These are phyloP conservation scores for Lupinus albus DNA, from an alignment of 306 rosid genomes.

Conservation along the genomic window DNA sequence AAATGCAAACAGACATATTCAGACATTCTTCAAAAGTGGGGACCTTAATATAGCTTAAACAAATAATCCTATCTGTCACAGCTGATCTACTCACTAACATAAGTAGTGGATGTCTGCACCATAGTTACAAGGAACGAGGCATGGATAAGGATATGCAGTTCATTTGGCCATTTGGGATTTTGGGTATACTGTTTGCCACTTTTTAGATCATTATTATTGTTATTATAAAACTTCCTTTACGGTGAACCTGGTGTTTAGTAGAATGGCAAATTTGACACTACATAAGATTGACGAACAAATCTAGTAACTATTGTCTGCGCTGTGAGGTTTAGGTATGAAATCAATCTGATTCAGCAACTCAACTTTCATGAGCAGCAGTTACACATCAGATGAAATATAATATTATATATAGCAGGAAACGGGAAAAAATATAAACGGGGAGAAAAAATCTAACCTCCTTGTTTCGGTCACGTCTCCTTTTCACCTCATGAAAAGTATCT, in stretches of 20 bases:
- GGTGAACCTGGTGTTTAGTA: too few species aligned
- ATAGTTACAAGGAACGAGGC: too few species aligned
- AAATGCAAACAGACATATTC: constrained; percentile 6
- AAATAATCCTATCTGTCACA: constrained; percentile 22
- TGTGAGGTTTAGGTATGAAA: not conserved
- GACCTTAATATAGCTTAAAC: constrained; percentile 16
- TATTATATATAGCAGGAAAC: not conserved
- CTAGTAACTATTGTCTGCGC: not conserved
- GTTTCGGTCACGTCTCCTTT: constrained; percentile 66
- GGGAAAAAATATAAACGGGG: not conserved
- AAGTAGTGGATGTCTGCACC: not conserved
- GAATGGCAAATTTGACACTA: too few species aligned
- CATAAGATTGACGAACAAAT: too few species aligned
- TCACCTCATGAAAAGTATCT: constrained; percentile 90
- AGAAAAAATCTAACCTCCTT: constrained; percentile 61
- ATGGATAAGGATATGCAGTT: not conserved
- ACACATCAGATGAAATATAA: constrained; percentile 24
- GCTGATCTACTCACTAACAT: not conserved
- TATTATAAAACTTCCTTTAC: too few species aligned
- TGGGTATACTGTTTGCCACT: not conserved
- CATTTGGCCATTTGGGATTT: too few species aligned
- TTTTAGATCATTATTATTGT: too few species aligned
- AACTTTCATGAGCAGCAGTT: constrained; percentile 24
- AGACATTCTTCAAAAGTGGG: not conserved
- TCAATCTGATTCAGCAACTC: constrained; percentile 15